Base-by-base conservation (phyloP, 140 eudicot species). In the Oenanthe javanica region DNA sequence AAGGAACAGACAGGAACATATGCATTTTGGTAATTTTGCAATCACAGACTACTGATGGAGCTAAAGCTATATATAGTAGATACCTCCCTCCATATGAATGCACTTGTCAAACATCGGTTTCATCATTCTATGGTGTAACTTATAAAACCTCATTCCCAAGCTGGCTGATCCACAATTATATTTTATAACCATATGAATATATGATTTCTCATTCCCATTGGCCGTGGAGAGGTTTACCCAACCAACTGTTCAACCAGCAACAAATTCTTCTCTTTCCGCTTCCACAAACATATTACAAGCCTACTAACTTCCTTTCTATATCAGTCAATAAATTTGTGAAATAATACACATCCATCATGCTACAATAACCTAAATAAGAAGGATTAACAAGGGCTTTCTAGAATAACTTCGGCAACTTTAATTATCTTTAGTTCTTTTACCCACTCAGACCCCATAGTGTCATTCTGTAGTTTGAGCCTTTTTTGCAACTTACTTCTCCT, bases 401-500 rank as follows among this genome's bases (percentile, higher is more conserved):
- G 38, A n/a, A 16, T 42, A 15, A 7, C 48, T 9, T 72, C n/a
- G 18, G 77, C 77, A 46, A 73, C 18, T 19, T 14, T 2, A 9
- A 46, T 73, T 43, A 51, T 51, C 55, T 51, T 51, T 51, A 51
- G 18, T 25, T 5, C 16, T 31, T 43, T 36, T 31, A 73, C 49
- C 54, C 0, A 73, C 38, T 38, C 25, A 70, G 2, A 46, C n/a
- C 54, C 50, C 47, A 48, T 4, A 75, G 21, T 21, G 19, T 79
- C 82, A 36, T 69, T 49, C 77, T 36, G 50, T 54, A 59, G 51
- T 69, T 40, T 9, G 52, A 79, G 54, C 63, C 54, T 81, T 73
- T 82, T 31, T 85, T 82, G 72, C 75, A 73, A 80, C 59, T 76
- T 84, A 81, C 38, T 84, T 80, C 61, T 70, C 85, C 61, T 73